Conservation (phyloP, 2,329 filamentous ascomycete genomes). For the Thelonectria discophora region DNA sequence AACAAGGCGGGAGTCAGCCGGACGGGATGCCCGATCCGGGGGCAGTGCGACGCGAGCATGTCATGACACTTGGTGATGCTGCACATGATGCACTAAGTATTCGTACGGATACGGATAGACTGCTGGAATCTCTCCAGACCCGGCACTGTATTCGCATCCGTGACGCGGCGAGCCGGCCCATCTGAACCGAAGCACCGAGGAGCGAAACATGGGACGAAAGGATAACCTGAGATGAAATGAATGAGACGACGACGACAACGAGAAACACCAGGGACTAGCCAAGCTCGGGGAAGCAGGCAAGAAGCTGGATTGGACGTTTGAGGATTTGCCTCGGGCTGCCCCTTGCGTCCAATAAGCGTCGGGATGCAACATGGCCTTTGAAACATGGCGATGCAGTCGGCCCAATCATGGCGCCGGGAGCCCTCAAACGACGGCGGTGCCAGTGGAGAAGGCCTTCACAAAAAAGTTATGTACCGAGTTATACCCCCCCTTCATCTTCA, state of each 20-base stretch:
- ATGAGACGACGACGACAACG: neutral
- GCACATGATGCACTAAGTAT: neutral
- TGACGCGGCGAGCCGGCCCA: no score
- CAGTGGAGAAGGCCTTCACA: conserved; percentile 1
- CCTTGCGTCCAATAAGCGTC: conserved; percentile 17
- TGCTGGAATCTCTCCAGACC: no score
- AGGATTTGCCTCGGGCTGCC: conserved; percentile 11
- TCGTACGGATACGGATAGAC: no score
- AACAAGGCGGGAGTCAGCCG: conserved; percentile 5
- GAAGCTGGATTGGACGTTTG: conserved; percentile 24
- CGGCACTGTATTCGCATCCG: no score
- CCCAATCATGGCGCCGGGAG: conserved; percentile 22
- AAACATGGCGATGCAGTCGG: conserved; percentile 23
- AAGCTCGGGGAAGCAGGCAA: conserved; percentile 9
- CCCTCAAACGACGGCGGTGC: conserved; percentile 36
- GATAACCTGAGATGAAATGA: no score
- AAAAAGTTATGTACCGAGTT: no score
- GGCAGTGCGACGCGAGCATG: conserved; percentile 8
- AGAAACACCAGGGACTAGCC: conserved; percentile 24
- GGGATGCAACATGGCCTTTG: conserved; percentile 15
- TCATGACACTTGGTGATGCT: conserved; percentile 13
- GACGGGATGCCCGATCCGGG: conserved; percentile 15
- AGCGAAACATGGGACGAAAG: no score
- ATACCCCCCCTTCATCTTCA: conserved; percentile 2
- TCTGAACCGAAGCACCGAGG: no score